Base-by-base conservation (phyloP, 2,329 filamentous ascomycete genomes). In the Pleoardoris graminearum region DNA sequence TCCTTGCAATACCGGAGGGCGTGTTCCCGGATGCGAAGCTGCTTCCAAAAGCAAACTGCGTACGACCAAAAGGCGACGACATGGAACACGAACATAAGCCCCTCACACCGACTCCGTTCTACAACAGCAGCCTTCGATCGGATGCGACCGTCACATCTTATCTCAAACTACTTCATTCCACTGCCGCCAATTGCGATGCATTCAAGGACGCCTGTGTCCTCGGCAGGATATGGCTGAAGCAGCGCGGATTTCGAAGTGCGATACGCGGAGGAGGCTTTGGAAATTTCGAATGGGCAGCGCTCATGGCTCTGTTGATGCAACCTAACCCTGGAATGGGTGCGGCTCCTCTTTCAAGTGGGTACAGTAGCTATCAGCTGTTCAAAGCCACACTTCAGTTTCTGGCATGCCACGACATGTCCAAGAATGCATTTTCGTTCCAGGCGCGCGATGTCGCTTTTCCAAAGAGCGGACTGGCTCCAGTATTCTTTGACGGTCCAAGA, bases 371-470 rank as follows among this genome's bases (percentile, higher is more conserved):
- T 21, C 93, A 97, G 73, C 81, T 97, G 38, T 97, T 99, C 81
- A 97, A 97, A 74, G 92, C 91, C 2, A 86, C 87, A 1, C 77
- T 99, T n/a, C 93, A 97, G 68, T 94, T 93, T 61, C 77, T 99
- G 16, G 85, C 88, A 1, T 82, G 84, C 1, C 87, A 84, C 32
- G 87, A 96, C 65, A 77, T 97, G 49, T 79, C 77, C 51, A 87
- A 84, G 62, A 88, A 84, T 59, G 85, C 89, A 0, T 80, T 87
- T 67, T 55, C 79, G 57, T 65, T 85, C 65, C 67, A 63, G 80
- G 77, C 53, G 59, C 66, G 22, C 35, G 61, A 67, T 48, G 41
- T 70, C 46, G 54, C 54, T 72, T 55, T 70, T 7, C 64, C 72
- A 2, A 63, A 75, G 59, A 74, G 56, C 76, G 79, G 74, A 11